These are phyloP conservation scores for Speleostelium caveatum DNA, from an alignment of 78 protist genomes.

Conservation along the genomic window DNA sequence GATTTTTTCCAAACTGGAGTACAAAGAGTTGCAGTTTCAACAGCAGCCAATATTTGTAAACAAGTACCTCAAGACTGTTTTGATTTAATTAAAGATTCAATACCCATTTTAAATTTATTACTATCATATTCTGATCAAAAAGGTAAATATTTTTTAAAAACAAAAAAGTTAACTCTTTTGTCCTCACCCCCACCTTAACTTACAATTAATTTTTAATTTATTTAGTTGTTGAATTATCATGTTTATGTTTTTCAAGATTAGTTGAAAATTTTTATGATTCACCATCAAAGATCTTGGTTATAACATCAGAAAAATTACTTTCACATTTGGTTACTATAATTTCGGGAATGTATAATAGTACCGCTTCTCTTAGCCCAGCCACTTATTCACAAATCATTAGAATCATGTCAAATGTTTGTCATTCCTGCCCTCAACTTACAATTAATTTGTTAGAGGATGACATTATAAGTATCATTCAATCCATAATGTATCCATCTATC, in stretches of 20 bases:
- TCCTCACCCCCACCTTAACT: neutral
- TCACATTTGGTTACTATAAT: slow-evolving; percentile 44
- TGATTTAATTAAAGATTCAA: slow-evolving; percentile 70
- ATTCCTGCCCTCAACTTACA: slow-evolving; percentile 39
- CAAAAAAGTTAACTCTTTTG: neutral
- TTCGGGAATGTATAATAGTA: slow-evolving; percentile 51
- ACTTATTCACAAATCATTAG: slow-evolving; percentile 73
- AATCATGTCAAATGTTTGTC: slow-evolving; percentile 48
- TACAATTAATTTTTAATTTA: neutral
- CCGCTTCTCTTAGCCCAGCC: slow-evolving; percentile 21
- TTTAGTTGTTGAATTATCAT: slow-evolving; percentile 58
- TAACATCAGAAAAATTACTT: slow-evolving; percentile 40
- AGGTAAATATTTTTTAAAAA: slow-evolving; percentile 25
- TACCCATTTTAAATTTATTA: slow-evolving; percentile 81
- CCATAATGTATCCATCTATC: slow-evolving; percentile 6
- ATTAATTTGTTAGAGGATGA: slow-evolving; percentile 22
- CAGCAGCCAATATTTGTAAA: slow-evolving; percentile 86
- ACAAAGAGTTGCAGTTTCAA: slow-evolving; percentile 87
- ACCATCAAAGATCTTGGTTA: slow-evolving; percentile 19
- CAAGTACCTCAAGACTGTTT: slow-evolving; percentile 83
- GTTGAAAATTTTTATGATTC: slow-evolving; percentile 66
- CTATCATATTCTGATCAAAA: slow-evolving; percentile 72
- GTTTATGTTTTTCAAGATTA: slow-evolving; percentile 76
- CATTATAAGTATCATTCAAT: slow-evolving; percentile 40
- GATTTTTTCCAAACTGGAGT: slow-evolving; percentile 90